Percentiles rank a stretch among this genome's conserved stretches.
These are phyloP conservation scores for Cladorrhinum samala DNA, from an alignment of 495 filamentous ascomycete genomes.

Conservation along the genomic window DNA sequence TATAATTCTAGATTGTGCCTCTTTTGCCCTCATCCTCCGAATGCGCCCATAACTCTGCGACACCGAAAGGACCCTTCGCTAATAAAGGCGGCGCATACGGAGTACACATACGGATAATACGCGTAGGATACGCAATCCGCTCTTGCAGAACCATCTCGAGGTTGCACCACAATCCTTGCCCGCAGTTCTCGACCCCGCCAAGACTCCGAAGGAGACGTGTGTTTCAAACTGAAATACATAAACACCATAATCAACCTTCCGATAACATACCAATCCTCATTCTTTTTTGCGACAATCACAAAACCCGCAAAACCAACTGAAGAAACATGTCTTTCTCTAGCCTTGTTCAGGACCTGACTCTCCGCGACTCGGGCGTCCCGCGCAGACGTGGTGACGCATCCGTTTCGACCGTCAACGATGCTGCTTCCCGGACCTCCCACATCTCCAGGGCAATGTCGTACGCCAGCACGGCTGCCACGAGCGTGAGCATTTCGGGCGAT, in stretches of 20 bases:
- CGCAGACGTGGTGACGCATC: slow-evolving; percentile 39
- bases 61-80: neutral
- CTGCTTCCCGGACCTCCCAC: slow-evolving; percentile 52
- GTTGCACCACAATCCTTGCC: neutral
- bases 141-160: too few relatives aligned
- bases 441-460: slow-evolving; percentile 72
- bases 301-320: slow-evolving; percentile 13
- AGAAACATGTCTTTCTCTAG: slow-evolving; percentile 97
- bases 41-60: neutral
- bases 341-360: slow-evolving; percentile 79
- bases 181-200: neutral
- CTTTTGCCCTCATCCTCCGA: neutral
- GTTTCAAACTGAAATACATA: neutral
- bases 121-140: neutral
- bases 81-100: neutral
- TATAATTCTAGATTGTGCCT: neutral
- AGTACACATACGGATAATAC: too few relatives aligned
- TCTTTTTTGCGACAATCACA: neutral
- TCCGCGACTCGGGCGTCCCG: slow-evolving; percentile 46
- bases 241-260: neutral
- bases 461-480: slow-evolving; percentile 84
- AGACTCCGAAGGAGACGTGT: neutral
- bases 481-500: slow-evolving; percentile 85
- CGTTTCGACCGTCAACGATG: slow-evolving; percentile 49
- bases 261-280: neutral